phyloP scores from a whole-genome alignment of 805 yeast genomes.

The Candida sakaeoensis region DNA sequence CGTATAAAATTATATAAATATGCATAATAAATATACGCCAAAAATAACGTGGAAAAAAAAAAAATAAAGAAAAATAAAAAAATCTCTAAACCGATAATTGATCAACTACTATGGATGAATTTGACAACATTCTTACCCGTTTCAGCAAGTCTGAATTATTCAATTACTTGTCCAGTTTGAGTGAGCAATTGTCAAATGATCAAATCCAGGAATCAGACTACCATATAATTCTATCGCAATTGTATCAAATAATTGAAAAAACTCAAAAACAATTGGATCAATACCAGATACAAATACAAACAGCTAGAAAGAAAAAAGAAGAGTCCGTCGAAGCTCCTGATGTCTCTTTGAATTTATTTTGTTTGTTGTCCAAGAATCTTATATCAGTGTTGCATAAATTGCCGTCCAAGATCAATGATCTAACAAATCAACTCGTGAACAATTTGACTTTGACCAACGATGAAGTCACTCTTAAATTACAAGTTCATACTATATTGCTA shows the following conservation, averaged over 20 bases:
- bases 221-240: constrained; percentile 17
- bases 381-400: constrained; percentile 23
- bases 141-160: constrained; percentile 18
- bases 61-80: neutral
- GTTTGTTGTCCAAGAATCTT: constrained; percentile 27
- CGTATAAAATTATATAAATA: constrained; percentile 3
- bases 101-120: constrained; percentile 7
- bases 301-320: constrained; percentile 11
- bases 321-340: neutral
- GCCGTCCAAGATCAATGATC: constrained; percentile 35
- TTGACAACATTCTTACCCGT: constrained; percentile 9
- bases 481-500: constrained; percentile 25
- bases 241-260: constrained; percentile 24
- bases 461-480: constrained; percentile 16
- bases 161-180: constrained; percentile 19
- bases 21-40: neutral
- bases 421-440: constrained; percentile 32
- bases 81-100: neutral
- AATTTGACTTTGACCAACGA: constrained; percentile 15
- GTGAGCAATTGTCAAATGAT: constrained; percentile 14
- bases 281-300: constrained; percentile 9
- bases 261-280: constrained; percentile 13
- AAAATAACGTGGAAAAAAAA: neutral
- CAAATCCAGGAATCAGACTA: constrained; percentile 13
- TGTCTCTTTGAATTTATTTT: constrained; percentile 18